A percentile compares a stretch with the other conserved stretches of the same genome.
These are phyloP conservation scores for Leptographium lundbergii DNA, from an alignment of 2,329 filamentous ascomycete species.

Conservation along the genomic window DNA sequence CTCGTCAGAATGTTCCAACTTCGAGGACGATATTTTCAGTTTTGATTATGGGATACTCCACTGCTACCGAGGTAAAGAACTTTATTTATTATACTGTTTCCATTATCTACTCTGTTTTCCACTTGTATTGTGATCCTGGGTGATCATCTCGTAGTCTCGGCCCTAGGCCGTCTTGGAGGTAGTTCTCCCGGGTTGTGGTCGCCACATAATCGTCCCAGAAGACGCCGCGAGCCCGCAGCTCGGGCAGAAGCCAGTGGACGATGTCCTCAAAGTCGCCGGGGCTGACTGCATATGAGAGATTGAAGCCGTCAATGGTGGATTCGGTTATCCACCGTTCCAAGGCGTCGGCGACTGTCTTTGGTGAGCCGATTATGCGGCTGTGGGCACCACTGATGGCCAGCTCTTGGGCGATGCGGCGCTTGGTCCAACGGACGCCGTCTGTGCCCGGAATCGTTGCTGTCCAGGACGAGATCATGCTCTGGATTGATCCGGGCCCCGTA, in stretches of 20 bases:
- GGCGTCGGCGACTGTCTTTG: constrained; percentile 51
- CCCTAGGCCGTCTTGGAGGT: constrained; percentile 1
- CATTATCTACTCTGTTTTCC: not conserved
- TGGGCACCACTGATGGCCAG: constrained; percentile 13
- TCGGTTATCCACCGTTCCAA: constrained; percentile 56
- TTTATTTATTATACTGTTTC: no score
- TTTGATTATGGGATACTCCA: no score
- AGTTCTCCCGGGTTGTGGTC: constrained; percentile 1
- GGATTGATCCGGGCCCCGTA: constrained; percentile 2
- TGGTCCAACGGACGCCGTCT: constrained; percentile 9
- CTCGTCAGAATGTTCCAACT: no score
- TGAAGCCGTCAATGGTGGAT: constrained; percentile 63
- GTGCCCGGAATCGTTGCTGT: not conserved
- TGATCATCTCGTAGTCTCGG: constrained; percentile 3
- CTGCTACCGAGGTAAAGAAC: no score
- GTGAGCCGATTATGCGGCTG: constrained; percentile 43
- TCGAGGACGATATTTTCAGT: no score
- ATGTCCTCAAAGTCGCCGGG: constrained; percentile 51
- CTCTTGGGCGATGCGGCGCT: constrained; percentile 9
- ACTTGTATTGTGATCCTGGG: constrained; percentile 2
- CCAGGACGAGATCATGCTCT: constrained; percentile 4
- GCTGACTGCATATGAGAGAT: constrained; percentile 39
- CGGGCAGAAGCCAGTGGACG: constrained; percentile 49
- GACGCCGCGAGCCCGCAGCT: constrained; percentile 42
- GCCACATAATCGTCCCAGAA: constrained; percentile 35